Conservation (phyloP, 768 basidiomycete genomes). For the Daedaleopsis nitida region DNA sequence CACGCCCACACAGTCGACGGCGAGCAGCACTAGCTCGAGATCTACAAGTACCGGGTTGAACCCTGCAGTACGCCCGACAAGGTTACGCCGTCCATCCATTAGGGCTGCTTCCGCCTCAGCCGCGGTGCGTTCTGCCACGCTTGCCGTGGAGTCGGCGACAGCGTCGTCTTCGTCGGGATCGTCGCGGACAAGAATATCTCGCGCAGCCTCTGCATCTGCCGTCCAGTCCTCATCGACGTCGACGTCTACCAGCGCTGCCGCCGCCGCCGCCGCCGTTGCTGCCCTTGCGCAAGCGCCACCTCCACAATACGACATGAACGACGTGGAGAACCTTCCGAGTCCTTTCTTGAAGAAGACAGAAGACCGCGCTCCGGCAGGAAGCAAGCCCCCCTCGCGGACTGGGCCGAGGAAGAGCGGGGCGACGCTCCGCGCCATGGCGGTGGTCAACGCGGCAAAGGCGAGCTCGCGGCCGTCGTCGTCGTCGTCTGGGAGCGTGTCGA, state of each 20-base stretch:
- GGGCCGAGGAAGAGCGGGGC: conserved; percentile 41
- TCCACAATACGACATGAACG: conserved; percentile 59
- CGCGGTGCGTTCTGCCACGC: conserved; percentile 7
- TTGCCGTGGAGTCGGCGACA: conserved; percentile 6
- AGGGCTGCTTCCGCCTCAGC: conserved; percentile 26
- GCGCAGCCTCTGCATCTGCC: conserved; percentile 17
- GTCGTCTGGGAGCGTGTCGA: conserved; percentile 4
- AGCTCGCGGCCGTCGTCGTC: conserved; percentile 38
- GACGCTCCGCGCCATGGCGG: conserved; percentile 60
- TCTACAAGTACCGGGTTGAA: not conserved
- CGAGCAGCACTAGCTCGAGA: not conserved
- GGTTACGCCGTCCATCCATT: conserved; percentile 31
- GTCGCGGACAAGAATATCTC: conserved; percentile 10
- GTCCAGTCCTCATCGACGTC: conserved; percentile 14
- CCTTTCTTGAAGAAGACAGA: conserved; percentile 70
- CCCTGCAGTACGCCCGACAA: conserved; percentile 24
- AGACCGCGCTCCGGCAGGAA: conserved; percentile 22
- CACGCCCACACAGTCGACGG: conserved; percentile 23
- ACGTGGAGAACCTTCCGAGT: conserved; percentile 85
- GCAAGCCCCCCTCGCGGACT: conserved; percentile 17
- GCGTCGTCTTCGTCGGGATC: conserved; percentile 15
- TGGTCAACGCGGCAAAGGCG: conserved; percentile 42
- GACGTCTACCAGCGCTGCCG: not conserved
- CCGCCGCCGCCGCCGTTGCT: not conserved
- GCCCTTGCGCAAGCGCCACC: conserved; percentile 14